Evolutionary conservation across 768 basidiomycete genomes (phyloP).

Genomic region (Auricularia sp.): DNA sequence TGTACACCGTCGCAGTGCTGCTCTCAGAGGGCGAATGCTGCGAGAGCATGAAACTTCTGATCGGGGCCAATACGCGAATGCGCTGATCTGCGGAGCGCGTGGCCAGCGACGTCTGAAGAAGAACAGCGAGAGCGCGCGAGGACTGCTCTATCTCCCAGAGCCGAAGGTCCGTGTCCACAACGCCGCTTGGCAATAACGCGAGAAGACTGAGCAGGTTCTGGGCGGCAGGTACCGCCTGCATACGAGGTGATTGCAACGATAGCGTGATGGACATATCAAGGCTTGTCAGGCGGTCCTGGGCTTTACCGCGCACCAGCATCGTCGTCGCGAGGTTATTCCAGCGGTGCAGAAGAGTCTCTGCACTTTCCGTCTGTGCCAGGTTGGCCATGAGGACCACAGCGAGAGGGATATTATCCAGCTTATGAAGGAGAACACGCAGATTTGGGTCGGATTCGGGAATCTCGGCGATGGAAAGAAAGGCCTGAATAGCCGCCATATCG

Average conservation of each 20-base stretch:
- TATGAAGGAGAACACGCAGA: conserved; percentile 11
- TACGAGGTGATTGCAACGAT: conserved; percentile 13
- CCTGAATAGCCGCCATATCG: conserved; percentile 9
- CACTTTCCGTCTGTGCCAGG: conserved; percentile 6
- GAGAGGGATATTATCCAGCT: conserved; percentile 15
- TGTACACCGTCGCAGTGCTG: background rate
- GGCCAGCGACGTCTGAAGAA: conserved; percentile 13
- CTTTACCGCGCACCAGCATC: conserved; percentile 3
- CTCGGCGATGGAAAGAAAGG: conserved; percentile 14
- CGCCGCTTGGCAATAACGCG: conserved; percentile 18
- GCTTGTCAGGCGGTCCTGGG: conserved; percentile 6
- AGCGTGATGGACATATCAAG: conserved; percentile 15
- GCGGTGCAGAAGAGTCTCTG: conserved; percentile 2
- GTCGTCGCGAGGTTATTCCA: conserved; percentile 4
- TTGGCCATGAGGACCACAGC: conserved; percentile 26
- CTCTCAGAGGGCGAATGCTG: background rate
- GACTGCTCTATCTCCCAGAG: conserved; percentile 7
- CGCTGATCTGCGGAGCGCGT: conserved; percentile 8
- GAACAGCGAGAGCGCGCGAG: conserved; percentile 9
- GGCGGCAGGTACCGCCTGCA: conserved; percentile 14
- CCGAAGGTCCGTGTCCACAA: conserved; percentile 8
- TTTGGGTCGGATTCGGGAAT: conserved; percentile 13
- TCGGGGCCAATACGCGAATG: background rate
- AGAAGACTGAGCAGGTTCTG: conserved; percentile 15
- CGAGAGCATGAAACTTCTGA: background rate